Evolutionary conservation across 306 rosid species (phyloP).

Genomic region (Myrica gale): DNA sequence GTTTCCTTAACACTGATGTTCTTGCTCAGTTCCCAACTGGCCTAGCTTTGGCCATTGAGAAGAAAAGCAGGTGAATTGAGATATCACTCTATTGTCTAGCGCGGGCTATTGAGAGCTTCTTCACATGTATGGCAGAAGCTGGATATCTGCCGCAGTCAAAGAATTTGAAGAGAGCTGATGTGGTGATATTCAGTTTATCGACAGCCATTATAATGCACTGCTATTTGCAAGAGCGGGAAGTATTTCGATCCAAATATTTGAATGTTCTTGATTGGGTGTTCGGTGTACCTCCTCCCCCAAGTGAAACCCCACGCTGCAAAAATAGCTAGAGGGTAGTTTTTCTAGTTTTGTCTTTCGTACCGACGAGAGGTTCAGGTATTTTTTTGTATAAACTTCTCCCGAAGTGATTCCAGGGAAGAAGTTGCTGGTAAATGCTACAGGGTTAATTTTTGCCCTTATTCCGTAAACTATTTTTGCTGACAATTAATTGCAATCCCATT

Average conservation of each 20-base stretch:
- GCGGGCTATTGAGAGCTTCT: conserved; percentile 91
- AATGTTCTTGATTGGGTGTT: conserved; percentile 96
- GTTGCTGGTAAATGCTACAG: too few species aligned
- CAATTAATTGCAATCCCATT: too few species aligned
- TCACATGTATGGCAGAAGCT: conserved; percentile 70
- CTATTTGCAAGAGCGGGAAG: conserved; percentile 91
- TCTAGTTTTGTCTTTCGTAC: too few species aligned
- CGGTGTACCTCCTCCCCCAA: conserved; percentile 83
- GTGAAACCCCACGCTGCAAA: conserved; percentile 78
- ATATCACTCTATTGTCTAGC: conserved; percentile 86
- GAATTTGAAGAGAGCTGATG: conserved; percentile 77
- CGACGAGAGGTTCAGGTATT: too few species aligned
- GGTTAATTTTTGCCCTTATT: too few species aligned
- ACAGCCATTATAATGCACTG: conserved; percentile 98
- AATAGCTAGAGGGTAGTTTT: conserved; percentile 13
- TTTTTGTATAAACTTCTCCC: too few species aligned
- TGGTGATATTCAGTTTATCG: conserved; percentile 77
- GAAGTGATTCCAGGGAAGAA: too few species aligned
- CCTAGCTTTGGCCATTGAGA: conserved; percentile 64
- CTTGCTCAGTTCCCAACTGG: conserved; percentile 78
- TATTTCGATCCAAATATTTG: conserved; percentile 77
- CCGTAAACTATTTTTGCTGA: too few species aligned
- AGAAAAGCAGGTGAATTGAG: conserved; percentile 86
- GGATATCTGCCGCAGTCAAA: conserved; percentile 69
- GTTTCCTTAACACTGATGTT: conserved; percentile 1